A percentile compares a stretch with the other conserved stretches of the same genome.
Evolutionary conservation across 2,329 filamentous ascomycete genomes (phyloP).

Genomic region (Ceratocystis destructans): DNA sequence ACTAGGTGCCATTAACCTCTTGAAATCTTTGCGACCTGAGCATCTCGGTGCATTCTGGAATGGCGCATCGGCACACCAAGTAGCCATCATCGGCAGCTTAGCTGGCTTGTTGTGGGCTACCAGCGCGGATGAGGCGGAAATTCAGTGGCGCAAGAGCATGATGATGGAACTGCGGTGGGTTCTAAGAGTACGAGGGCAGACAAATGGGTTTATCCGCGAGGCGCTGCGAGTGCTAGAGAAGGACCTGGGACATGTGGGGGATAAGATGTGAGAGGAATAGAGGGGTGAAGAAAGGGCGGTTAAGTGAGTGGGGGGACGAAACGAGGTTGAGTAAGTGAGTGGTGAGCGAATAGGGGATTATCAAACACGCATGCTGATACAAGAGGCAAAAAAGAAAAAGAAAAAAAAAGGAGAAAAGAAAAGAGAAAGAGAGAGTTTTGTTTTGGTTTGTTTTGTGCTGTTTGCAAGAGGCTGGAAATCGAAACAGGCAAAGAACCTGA

Average conservation of each 20-base stretch:
- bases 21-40: conserved; percentile 27
- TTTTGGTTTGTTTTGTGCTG: background rate
- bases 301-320: background rate
- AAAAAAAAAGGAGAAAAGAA: background rate
- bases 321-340: too few relatives aligned
- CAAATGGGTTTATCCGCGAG: conserved; percentile 29
- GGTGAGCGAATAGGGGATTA: too few relatives aligned
- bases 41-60: conserved; percentile 32
- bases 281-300: background rate
- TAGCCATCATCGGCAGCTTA: conserved; percentile 26
- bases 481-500: background rate
- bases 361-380: too few relatives aligned
- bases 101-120: conserved; percentile 23
- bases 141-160: conserved; percentile 29
- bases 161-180: conserved; percentile 32
- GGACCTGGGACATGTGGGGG: conserved; percentile 20
- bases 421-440: background rate
- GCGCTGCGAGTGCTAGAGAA: conserved; percentile 30
- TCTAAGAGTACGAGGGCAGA: conserved; percentile 29
- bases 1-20: conserved; percentile 27
- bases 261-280: conserved; percentile 20
- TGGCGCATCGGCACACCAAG: conserved; percentile 24
- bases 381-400: too few relatives aligned
- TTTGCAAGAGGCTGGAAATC: background rate
- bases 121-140: conserved; percentile 24